phyloP scores from a whole-genome alignment of 1,284 basidiomycete genomes.

The Cerioporus squamosus region DNA sequence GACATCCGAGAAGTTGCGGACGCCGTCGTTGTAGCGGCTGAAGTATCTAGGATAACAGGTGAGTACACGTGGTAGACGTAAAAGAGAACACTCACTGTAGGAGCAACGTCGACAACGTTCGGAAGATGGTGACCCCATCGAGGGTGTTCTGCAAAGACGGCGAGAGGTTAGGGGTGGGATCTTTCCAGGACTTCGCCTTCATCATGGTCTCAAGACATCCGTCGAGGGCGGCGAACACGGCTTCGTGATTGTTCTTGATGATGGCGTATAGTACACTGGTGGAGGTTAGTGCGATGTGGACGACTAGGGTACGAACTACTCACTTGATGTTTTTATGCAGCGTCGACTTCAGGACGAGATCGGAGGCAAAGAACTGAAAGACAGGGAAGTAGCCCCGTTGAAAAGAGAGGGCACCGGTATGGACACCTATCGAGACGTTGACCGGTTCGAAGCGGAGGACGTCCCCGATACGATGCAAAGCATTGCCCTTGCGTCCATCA shows the following conservation, averaged over 20 bases:
- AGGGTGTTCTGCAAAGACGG: conserved; percentile 34
- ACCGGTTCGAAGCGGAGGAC: conserved; percentile 54
- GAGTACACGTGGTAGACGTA: not conserved
- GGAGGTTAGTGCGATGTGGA: no score
- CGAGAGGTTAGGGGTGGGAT: conserved; percentile 37
- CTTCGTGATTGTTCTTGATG: conserved; percentile 51
- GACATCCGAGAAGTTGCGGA: conserved; percentile 49
- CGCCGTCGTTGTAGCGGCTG: conserved; percentile 60
- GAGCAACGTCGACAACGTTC: conserved; percentile 50
- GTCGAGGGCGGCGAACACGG: conserved; percentile 38
- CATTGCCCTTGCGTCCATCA: conserved; percentile 48
- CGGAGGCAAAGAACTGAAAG: conserved; percentile 67
- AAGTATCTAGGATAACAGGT: conserved; percentile 47
- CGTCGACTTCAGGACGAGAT: conserved; percentile 65
- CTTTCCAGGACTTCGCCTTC: conserved; percentile 36
- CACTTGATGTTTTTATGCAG: conserved; percentile 61
- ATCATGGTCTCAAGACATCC: conserved; percentile 45
- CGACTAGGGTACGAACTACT: conserved; percentile 4
- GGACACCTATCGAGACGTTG: conserved; percentile 37
- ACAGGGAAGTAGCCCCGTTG: conserved; percentile 62
- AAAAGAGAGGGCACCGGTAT: conserved; percentile 54
- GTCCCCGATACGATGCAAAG: conserved; percentile 53
- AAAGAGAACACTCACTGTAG: conserved; percentile 50
- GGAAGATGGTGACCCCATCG: conserved; percentile 41
- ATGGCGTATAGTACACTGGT: conserved; percentile 59